Percentiles rank a stretch among this genome's conserved stretches.
phyloP scores from a whole-genome alignment of 2,329 filamentous ascomycete species.

The Fusarium setosum region DNA sequence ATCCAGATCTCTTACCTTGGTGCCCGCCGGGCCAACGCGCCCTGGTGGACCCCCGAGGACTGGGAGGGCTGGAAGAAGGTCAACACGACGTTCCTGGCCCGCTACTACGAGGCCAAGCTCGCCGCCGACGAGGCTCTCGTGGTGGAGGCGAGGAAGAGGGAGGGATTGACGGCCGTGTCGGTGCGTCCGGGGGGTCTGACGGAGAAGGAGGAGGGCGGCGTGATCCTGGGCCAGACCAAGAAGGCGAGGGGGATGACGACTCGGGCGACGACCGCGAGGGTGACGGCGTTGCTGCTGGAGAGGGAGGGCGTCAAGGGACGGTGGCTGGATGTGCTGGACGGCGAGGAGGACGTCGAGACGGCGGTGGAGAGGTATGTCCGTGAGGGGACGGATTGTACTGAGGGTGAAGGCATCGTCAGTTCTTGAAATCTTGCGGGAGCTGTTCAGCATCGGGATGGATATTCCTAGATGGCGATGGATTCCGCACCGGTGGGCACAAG shows the following conservation, averaged over 20 bases:
- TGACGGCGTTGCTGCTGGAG: constrained; percentile 60
- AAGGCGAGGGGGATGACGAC: constrained; percentile 54
- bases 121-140: constrained; percentile 65
- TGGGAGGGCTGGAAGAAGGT: constrained; percentile 53
- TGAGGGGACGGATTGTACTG: constrained; percentile 37
- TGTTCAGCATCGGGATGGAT: too few relatives aligned
- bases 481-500: too few relatives aligned
- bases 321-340: constrained; percentile 65
- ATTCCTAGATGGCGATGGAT: too few relatives aligned
- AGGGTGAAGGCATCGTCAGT: constrained; percentile 35
- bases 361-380: constrained; percentile 38
- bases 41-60: constrained; percentile 62
- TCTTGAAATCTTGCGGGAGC: constrained; percentile 9
- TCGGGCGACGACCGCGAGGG: constrained; percentile 66
- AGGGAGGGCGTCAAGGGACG: constrained; percentile 52
- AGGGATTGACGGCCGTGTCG: constrained; percentile 56
- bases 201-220: constrained; percentile 56
- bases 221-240: constrained; percentile 55
- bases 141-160: constrained; percentile 51
- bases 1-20: constrained; percentile 69
- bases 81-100: constrained; percentile 54
- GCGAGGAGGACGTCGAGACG: constrained; percentile 52
- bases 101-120: constrained; percentile 66
- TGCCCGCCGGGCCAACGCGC: constrained; percentile 57
- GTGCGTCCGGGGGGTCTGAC: constrained; percentile 62